These are phyloP conservation scores for Postia placenta DNA, from an alignment of 768 basidiomycete species.

Conservation along the genomic window DNA sequence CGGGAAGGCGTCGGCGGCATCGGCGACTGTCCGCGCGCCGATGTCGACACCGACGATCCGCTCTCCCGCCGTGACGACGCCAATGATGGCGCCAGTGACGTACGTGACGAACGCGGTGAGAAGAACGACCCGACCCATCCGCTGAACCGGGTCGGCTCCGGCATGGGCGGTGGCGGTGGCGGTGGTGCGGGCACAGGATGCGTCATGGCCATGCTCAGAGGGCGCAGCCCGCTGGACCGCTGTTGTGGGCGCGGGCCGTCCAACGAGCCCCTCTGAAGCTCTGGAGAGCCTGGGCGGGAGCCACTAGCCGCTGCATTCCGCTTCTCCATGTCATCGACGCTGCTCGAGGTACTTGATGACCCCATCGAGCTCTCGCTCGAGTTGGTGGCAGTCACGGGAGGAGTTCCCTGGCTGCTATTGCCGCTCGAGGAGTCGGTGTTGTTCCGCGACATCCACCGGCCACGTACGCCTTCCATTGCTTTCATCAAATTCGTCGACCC, in stretches of 20 bases:
- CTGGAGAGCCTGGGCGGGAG: constrained; percentile 5
- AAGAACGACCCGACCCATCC: constrained; percentile 44
- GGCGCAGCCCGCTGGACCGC: constrained; percentile 17
- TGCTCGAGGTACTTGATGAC: constrained; percentile 8
- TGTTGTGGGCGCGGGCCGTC: neutral
- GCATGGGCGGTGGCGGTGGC: constrained; percentile 18
- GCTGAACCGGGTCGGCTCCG: constrained; percentile 26
- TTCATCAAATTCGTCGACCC: constrained; percentile 82
- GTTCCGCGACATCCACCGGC: constrained; percentile 51
- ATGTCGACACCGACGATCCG: constrained; percentile 7
- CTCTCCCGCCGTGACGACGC: constrained; percentile 1
- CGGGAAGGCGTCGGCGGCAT: constrained; percentile 10
- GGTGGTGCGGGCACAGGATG: constrained; percentile 20
- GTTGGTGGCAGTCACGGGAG: constrained; percentile 1
- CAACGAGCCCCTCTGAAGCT: neutral
- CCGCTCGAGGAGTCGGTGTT: constrained; percentile 4
- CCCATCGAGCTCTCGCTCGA: constrained; percentile 4
- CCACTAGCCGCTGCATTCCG: constrained; percentile 8
- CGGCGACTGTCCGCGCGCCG: constrained; percentile 13
- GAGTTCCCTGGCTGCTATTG: neutral
- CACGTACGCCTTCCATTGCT: constrained; percentile 85
- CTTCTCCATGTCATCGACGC: constrained; percentile 12
- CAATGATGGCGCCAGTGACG: constrained; percentile 21
- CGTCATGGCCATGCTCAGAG: constrained; percentile 22
- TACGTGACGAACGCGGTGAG: constrained; percentile 30